Percentiles rank a stretch among this genome's conserved stretches.
phyloP scores from a whole-genome alignment of 1,139 yeast genomes.

The Pichia sp. region DNA sequence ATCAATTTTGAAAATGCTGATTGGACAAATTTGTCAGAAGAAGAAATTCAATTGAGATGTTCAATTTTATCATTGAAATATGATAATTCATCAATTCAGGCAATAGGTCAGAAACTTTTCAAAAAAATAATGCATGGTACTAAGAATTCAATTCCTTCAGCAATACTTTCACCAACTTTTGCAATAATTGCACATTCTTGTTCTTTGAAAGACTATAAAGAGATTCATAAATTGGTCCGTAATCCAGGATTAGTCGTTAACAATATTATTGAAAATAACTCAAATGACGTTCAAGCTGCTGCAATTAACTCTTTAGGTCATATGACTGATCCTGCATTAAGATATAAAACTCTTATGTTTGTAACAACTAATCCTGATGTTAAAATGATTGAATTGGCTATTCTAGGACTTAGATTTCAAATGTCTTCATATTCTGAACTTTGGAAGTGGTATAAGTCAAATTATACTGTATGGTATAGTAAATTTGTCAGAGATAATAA shows the following conservation, averaged over 20 bases:
- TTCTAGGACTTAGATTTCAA: slow-evolving; percentile 42
- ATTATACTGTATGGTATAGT: slow-evolving; percentile 45
- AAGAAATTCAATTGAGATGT: slow-evolving; percentile 38
- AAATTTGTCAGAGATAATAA: slow-evolving; percentile 29
- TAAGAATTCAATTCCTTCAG: slow-evolving; percentile 41
- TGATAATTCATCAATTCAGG: slow-evolving; percentile 28
- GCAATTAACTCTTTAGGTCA: slow-evolving; percentile 51
- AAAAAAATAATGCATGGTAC: slow-evolving; percentile 46
- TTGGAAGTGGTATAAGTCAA: slow-evolving; percentile 50
- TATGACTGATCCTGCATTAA: slow-evolving; percentile 37
- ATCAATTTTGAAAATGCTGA: slow-evolving; percentile 24
- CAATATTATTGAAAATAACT: slow-evolving; percentile 23
- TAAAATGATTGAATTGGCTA: slow-evolving; percentile 44
- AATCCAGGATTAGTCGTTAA: slow-evolving; percentile 36
- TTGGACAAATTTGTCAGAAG: slow-evolving; percentile 14
- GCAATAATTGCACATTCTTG: slow-evolving; percentile 31
- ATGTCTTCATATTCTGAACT: slow-evolving; percentile 25
- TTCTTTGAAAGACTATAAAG: slow-evolving; percentile 48
- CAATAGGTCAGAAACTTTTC: slow-evolving; percentile 35
- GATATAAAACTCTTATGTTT: slow-evolving; percentile 47
- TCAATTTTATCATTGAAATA: slow-evolving; percentile 34
- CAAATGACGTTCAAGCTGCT: slow-evolving; percentile 37
- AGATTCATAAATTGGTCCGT: slow-evolving; percentile 43
- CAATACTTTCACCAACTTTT: slow-evolving; percentile 34
- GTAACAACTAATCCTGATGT: slow-evolving; percentile 49